Evolutionary conservation across 2,329 filamentous ascomycete species (phyloP), one percentile per base, ranked within the genome.

Genomic region (Ophiostoma angusticollis): DNA sequence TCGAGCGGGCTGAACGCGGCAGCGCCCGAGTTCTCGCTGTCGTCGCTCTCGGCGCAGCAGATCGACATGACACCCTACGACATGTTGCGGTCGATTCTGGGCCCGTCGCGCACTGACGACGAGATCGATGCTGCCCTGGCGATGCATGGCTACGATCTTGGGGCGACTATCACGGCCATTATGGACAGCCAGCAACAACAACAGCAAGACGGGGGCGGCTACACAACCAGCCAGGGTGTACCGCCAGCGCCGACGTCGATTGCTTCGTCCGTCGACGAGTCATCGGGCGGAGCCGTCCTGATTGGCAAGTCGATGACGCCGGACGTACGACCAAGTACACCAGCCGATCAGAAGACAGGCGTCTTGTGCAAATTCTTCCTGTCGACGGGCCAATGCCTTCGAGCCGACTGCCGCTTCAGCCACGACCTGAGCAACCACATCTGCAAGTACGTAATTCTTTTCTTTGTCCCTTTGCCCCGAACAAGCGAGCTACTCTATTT

Each of bases 351-450:
- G 50, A 89, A 86, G 58, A 85, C 82, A 46, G 81, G 85, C 19
- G 80, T 95, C 28, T 84, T 96, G 30, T 98, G 91, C 72, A 93
- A 94, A 61, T 98, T 96, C 59, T 96, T 86, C 68, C 67, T 98
- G 47, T 89, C 87, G 9, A 93, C 83, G 7, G 91, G 91, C n/a
- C 84, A 91, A 58, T 98, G 91, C 58, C 77, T 95, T 38, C 78
- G 91, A 43, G 89, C 89, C 44, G 91, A 98, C 59, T 98, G 91
- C 58, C 80, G 89, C 42, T 98, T 96, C 60, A 94, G 87, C 50
- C 91, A 98, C 59, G 89, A 98, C 57, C 72, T 94, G 31, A 93
- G 84, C 55, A 93, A 84, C 54, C 91, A 95, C 53, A 73, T 98
- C 45, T 98, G 91, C 87, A 96, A 96, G 84, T 93, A 68, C 71